Base-by-base conservation (phyloP, 2,329 filamentous ascomycete genomes). In the Fusarium metavorans region DNA sequence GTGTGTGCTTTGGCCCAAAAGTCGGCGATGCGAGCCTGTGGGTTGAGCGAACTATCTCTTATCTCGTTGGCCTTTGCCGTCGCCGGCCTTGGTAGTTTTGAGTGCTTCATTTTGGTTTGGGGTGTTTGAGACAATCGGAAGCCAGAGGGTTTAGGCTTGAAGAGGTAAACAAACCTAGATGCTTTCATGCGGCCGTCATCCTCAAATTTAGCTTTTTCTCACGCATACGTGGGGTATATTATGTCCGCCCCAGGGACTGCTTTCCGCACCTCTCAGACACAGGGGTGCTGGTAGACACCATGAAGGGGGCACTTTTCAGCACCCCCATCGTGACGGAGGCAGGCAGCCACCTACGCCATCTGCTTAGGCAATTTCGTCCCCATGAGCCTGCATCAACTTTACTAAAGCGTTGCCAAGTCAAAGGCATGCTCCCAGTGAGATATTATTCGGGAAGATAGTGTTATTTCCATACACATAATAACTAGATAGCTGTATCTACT, bases 1-100 rank as follows among this genome's bases (percentile, higher is more conserved):
- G 82, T 77, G 71, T 85, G 83, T 75, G 84, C 86, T 67, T 79
- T 81, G 61, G 80, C 78, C 85, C 85, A 86, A 74, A 86, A 86
- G 34, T 82, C 81, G 43, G 80, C 41, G 41, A 45, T 45, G 41
- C 41, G 41, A 45, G 41, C 41, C 41, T 45, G n/a, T 23, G n/a
- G 41, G 41, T 23, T 45, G 18, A 45, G 41, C n/a, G n/a, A 45
- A 13, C 41, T 45, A 45, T 45, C 41, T 45, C 41, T 45, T 10
- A 2, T 10, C n/a, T 45, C 9, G 23, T 45, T 23, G 13, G 41
- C 41, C 41, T 13, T 45, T 45, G n/a, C 41, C n/a, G 23, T 45
- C 41, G 11, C 41, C 9, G n/a, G 41, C 9, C 41, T 45, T 45
- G n/a, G 41, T 45, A 45, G n/a, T 45, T 45, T 45, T 45, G n/a